These are phyloP conservation scores for Phytopythium montanum DNA, from an alignment of 352 stramenopile genomes.

Conservation along the genomic window DNA sequence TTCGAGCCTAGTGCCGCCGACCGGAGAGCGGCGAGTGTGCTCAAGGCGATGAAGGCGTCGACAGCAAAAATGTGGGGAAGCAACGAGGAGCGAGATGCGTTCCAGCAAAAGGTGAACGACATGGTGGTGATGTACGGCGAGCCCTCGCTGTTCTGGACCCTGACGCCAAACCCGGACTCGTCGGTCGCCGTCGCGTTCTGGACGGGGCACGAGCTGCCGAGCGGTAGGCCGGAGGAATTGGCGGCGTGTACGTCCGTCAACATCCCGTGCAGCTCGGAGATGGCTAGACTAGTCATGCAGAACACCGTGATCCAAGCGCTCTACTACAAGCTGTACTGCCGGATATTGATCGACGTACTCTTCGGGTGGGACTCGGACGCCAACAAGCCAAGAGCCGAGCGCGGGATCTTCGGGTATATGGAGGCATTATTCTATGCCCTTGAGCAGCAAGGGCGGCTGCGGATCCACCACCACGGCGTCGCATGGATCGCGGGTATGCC, in stretches of 20 bases:
- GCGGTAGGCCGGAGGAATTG: constrained; percentile 5
- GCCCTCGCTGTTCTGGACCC: constrained; percentile 26
- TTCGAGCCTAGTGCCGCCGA: background rate
- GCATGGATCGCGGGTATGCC: constrained; percentile 7
- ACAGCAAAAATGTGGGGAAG: constrained; percentile 22
- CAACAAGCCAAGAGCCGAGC: background rate
- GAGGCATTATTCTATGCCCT: constrained; percentile 10
- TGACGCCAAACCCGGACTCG: constrained; percentile 24
- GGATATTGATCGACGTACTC: constrained; percentile 3
- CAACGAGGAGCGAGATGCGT: constrained; percentile 18
- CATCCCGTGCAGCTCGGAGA: constrained; percentile 2
- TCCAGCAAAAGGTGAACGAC: constrained; percentile 12
- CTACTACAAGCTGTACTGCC: constrained; percentile 10
- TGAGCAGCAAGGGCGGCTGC: constrained; percentile 7
- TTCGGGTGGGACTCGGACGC: constrained; percentile 7
- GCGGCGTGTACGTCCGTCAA: background rate
- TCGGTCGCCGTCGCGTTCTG: constrained; percentile 20
- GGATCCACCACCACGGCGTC: constrained; percentile 10
- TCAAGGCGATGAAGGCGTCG: constrained; percentile 12
- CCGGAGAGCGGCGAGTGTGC: background rate
- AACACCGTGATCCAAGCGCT: constrained; percentile 7
- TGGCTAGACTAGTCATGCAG: background rate
- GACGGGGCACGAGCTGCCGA: constrained; percentile 10
- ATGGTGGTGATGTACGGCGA: constrained; percentile 15
- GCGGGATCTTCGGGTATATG: constrained; percentile 4